phyloP scores from a whole-genome alignment of 805 yeast species.

The Hanseniaspora thailandica region DNA sequence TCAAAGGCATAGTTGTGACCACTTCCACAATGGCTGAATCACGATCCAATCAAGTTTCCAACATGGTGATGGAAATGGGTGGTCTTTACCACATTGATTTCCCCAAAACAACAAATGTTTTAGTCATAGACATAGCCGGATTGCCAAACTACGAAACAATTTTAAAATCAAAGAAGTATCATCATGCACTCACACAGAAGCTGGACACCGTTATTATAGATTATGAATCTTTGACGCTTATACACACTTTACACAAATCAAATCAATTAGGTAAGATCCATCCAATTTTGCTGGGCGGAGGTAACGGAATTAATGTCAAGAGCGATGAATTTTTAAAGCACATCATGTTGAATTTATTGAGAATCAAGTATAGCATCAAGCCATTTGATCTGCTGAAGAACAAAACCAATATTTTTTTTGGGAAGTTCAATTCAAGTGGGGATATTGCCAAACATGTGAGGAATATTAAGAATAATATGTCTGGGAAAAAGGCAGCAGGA shows the following conservation, averaged over 20 bases:
- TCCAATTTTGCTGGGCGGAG: constrained; percentile 7
- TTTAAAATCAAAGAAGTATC: constrained; percentile 9
- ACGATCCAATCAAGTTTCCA: constrained; percentile 6
- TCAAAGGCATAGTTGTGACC: constrained; percentile 6
- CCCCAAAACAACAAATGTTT: constrained; percentile 10
- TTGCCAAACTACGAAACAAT: not conserved
- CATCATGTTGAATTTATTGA: constrained; percentile 3
- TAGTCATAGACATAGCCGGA: constrained; percentile 1
- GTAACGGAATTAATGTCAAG: not conserved
- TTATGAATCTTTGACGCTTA: not conserved
- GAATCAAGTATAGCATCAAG: constrained; percentile 6
- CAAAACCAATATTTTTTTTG: constrained; percentile 11
- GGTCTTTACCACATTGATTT: constrained; percentile 6
- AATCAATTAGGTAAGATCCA: constrained; percentile 8
- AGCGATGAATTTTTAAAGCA: constrained; percentile 14
- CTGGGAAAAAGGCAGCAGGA: not conserved
- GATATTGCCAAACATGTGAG: not conserved
- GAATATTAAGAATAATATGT: constrained; percentile 1
- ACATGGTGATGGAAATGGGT: constrained; percentile 9
- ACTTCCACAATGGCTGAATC: constrained; percentile 7
- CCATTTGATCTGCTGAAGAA: constrained; percentile 13
- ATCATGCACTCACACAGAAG: not conserved
- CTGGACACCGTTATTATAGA: constrained; percentile 7
- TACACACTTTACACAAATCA: not conserved
- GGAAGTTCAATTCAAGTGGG: not conserved